Conservation (phyloP, 306 rosid genomes). For the Malus sieversii region DNA sequence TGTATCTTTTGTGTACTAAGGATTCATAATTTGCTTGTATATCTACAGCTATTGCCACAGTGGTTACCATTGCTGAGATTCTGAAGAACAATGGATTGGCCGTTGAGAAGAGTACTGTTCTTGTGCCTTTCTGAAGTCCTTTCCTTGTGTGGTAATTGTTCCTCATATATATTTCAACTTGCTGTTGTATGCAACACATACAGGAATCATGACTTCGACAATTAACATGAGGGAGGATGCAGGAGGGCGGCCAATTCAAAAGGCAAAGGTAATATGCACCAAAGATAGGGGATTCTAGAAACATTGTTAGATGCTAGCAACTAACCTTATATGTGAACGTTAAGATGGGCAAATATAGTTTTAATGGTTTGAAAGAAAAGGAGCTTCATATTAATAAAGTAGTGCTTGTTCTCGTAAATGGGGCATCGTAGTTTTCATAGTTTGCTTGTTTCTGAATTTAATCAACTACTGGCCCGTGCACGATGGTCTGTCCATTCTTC, state of each 20-base stretch:
- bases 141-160: background rate
- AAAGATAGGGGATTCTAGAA: background rate
- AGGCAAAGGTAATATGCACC: constrained; percentile 45
- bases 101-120: constrained; percentile 59
- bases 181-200: background rate
- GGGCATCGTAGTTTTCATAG: background rate
- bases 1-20: background rate
- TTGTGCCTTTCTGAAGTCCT: background rate
- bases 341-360: background rate
- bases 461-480: background rate
- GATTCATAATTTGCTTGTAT: background rate
- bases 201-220: constrained; percentile 61
- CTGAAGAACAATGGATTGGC: constrained; percentile 75
- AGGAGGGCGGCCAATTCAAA: constrained; percentile 62
- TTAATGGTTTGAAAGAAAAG: background rate
- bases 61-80: constrained; percentile 73
- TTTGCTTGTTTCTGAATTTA: background rate
- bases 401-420: background rate
- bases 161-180: background rate
- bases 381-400: background rate
- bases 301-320: background rate
- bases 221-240: constrained; percentile 67
- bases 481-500: background rate
- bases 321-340: background rate
- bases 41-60: constrained; percentile 68